Base-by-base conservation (phyloP, 1,139 yeast genomes). In the Kodamaea plutei region DNA sequence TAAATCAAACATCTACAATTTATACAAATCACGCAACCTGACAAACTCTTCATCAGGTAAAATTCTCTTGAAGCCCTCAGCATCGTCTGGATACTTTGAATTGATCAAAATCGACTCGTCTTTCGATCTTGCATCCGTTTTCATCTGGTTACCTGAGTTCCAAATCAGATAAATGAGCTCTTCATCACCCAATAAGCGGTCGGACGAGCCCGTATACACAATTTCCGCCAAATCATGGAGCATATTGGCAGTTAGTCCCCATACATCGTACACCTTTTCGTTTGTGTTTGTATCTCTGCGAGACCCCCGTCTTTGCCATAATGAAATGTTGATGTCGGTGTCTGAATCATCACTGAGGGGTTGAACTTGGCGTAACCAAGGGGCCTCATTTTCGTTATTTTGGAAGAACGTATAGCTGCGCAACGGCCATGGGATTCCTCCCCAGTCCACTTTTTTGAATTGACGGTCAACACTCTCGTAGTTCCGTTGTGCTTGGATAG, bases 211-310 rank as follows among this genome's bases (percentile, higher is more conserved):
- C 7, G 36, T 61, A 40, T 69, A 74, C 2, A 75, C 70, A 4
- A 84, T 62, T 33, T 73, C 69, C 4, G 95, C 88, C 20, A 84
- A 55, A 50, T 88, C 96, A 42, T 80, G 83, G 9, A 88, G 56
- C 6, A 88, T 84, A 46, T 84, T 83, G 3, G 96, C 95, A 0
- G 96, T 88, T 28, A 88, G 58, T 0, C 96, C 96, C 96, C 96
- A 88, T 3, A 88, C 84, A 45, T 83, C 84, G 48, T 82, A 74
- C 25, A 71, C 58, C 39, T 61, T 63, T 35, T 64, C 65, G 37
- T 64, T 59, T 7, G 70, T 61, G 10, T 45, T 54, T 6, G 61
- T 49, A 36, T 64, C 60, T 15, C 64, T 45, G 31, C 73, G 47
- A 10, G 69, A 54, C 2, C 75, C 75, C 22, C 56, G 44, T 36